Percentiles rank a stretch among this genome's conserved stretches.
phyloP scores from a whole-genome alignment of 139 green algal genomes.

The Chlorella sp. region DNA sequence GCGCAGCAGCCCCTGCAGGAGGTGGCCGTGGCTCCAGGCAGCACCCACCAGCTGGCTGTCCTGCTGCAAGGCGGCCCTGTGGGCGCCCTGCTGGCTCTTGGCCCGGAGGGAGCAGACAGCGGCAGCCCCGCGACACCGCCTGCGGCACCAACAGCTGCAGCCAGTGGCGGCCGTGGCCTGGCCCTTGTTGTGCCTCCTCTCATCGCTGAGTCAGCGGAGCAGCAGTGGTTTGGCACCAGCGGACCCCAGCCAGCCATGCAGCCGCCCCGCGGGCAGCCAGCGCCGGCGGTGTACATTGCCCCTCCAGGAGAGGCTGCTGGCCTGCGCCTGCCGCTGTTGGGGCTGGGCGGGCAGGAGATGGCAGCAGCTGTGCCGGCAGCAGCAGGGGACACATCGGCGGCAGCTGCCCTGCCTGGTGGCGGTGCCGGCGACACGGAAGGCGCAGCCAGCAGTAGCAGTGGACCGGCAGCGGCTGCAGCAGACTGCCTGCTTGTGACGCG shows the following conservation, averaged over 20 bases:
- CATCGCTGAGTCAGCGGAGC: slow-evolving; percentile 22
- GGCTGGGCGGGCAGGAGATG: neutral
- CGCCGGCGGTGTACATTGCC: neutral
- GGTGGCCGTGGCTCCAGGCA: neutral
- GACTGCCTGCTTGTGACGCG: slow-evolving; percentile 17
- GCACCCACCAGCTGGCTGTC: slow-evolving; percentile 3
- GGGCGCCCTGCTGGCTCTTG: neutral
- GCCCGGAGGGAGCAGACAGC: neutral
- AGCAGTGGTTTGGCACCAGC: slow-evolving; percentile 24
- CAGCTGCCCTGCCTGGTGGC: neutral
- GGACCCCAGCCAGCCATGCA: neutral
- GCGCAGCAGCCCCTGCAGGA: neutral
- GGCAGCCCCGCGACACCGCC: neutral
- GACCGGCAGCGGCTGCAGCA: neutral
- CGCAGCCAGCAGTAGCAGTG: neutral
- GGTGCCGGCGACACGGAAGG: too few relatives aligned
- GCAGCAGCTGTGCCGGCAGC: neutral
- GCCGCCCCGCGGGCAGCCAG: neutral
- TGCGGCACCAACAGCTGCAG: neutral
- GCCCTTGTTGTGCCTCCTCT: slow-evolving; percentile 10
- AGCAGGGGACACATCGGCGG: neutral
- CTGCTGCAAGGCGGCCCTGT: slow-evolving; percentile 14
- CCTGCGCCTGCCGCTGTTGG: slow-evolving; percentile 4
- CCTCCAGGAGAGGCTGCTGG: neutral
- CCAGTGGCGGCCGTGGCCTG: neutral